Conservation (phyloP, 2,329 filamentous ascomycete genomes). For the Dactylellina drechsleri region DNA sequence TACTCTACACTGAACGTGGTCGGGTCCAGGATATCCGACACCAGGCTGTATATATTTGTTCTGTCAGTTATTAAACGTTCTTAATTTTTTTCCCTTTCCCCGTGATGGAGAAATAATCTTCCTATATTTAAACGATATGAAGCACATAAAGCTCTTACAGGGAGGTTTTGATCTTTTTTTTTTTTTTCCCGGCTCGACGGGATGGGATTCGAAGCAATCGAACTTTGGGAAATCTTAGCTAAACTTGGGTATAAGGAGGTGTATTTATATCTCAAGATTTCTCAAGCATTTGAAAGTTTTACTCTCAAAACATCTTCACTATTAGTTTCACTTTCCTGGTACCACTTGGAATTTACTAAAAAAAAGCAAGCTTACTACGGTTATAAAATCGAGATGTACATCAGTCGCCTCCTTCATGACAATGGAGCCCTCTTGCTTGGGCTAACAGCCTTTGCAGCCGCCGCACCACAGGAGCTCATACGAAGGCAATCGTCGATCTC, state of each 20-base stretch:
- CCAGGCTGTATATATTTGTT: no score
- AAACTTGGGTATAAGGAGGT: background rate
- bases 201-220: conserved; percentile 14
- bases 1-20: no score
- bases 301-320: conserved; percentile 1
- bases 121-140: no score
- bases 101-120: no score
- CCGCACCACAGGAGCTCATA: conserved; percentile 30
- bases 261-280: conserved; percentile 26
- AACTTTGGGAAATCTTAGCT: background rate
- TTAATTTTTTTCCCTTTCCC: no score
- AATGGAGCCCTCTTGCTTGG: conserved; percentile 20
- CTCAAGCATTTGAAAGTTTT: conserved; percentile 15
- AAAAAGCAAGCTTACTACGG: background rate
- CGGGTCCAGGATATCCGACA: no score
- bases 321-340: conserved; percentile 15
- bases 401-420: conserved; percentile 35
- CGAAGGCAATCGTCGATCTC: conserved; percentile 20
- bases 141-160: no score
- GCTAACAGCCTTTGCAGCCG: conserved; percentile 24
- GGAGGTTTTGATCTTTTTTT: no score
- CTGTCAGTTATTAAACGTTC: no score
- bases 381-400: conserved; percentile 22
- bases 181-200: conserved; percentile 23
- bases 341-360: conserved; percentile 10